Evolutionary conservation across 139 green algal species (phyloP), one percentile per base, ranked within the genome.

Genomic region (Chlorokybus atmophyticus): DNA sequence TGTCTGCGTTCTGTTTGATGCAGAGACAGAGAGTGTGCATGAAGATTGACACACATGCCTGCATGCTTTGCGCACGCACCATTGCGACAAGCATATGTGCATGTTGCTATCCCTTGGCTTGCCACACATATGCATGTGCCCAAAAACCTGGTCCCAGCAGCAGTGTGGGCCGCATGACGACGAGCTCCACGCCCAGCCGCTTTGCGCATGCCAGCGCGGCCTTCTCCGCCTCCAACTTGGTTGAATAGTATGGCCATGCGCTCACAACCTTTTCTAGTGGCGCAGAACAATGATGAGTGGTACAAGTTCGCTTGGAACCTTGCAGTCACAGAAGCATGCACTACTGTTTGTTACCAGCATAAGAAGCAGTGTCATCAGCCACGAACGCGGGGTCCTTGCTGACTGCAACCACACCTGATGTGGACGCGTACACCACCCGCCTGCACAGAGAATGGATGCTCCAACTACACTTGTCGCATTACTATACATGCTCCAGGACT

Each of bases 351-450:
- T n/a, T n/a, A n/a, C n/a, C n/a, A 3, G 62, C 62, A 28, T 64
- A 64, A 25, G 62, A 53, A 4, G 62, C 29, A n/a, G 19, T 3
- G n/a, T 64, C 62, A 8, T 42, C 49, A 7, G 47, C 21, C 32
- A 50, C 49, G 17, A 40, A 10, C 6, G 4, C 0, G 3, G 23
- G 27, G 2, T 50, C 27, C 2, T 4, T 10, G n/a, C 31, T 32
- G 6, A 56, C 62, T 6, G 40, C 54, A 0, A 64, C 40, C 10
- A 27, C 50, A 4, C 62, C 62, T 10, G 40, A 58, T 7, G 62
- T 70, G 38, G 62, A 70, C 5, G 62, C 62, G 38, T 70, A 70
- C 14, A 70, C 62, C 0, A 70, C 52, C 2, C 62, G 44, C 35
- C 32, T 59, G 10, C n/a, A n/a, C 10, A 10, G 38, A 10, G 10